These are phyloP conservation scores for Mortierella sp. DNA, from an alignment of 371 early-diverging fungal genomes.

Conservation along the genomic window DNA sequence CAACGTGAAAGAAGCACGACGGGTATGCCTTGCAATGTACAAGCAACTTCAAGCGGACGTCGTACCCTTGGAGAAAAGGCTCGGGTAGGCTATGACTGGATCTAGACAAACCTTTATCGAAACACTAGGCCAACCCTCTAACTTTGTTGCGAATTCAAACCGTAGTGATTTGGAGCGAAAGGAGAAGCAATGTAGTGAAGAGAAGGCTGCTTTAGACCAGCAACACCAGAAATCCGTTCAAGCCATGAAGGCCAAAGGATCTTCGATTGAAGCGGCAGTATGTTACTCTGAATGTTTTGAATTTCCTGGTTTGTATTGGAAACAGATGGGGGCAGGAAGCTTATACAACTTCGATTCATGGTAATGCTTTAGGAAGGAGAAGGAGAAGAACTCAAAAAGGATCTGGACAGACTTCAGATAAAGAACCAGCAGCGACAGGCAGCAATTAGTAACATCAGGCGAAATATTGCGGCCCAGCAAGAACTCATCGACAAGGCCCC, in stretches of 20 bases:
- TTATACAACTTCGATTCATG: neutral
- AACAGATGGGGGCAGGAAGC: neutral
- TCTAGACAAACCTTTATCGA: neutral
- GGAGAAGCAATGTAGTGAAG: constrained; percentile 52
- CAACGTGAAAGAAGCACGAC: constrained; percentile 57
- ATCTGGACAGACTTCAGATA: constrained; percentile 32
- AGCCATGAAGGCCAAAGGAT: constrained; percentile 24
- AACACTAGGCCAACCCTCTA: neutral
- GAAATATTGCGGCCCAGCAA: constrained; percentile 25
- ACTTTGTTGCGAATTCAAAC: no score
- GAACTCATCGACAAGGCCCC: constrained; percentile 23
- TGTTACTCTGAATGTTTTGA: neutral
- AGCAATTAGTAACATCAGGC: constrained; percentile 20
- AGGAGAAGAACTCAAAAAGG: constrained; percentile 39
- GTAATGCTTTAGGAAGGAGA: constrained; percentile 26
- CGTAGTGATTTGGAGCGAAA: constrained; percentile 32
- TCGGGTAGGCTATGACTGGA: constrained; percentile 30
- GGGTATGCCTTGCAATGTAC: constrained; percentile 53
- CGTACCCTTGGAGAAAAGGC: constrained; percentile 55
- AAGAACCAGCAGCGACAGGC: constrained; percentile 27
- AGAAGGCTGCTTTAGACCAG: constrained; percentile 56
- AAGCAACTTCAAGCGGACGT: constrained; percentile 55
- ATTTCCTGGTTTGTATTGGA: no score
- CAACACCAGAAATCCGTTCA: constrained; percentile 56
- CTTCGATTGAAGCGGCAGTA: constrained; percentile 28